These are phyloP conservation scores for Pythium insidiosum DNA, from an alignment of 352 stramenopile species.

Conservation along the genomic window DNA sequence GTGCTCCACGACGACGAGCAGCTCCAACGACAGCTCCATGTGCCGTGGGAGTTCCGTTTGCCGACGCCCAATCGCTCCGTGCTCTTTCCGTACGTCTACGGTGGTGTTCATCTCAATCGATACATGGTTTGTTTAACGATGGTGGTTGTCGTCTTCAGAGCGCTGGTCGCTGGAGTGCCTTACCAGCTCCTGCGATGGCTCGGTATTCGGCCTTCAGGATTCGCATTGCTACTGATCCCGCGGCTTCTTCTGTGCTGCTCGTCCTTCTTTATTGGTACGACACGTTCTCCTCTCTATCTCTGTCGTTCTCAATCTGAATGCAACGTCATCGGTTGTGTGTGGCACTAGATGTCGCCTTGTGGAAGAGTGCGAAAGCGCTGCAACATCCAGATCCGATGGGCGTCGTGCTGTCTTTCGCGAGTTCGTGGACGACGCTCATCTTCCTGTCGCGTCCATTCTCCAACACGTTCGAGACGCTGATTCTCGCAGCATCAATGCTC, in stretches of 20 bases:
- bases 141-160: conserved; percentile 19
- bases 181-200: conserved; percentile 37
- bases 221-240: conserved; percentile 40
- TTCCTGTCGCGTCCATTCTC: conserved; percentile 72
- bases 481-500: conserved; percentile 48
- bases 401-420: conserved; percentile 47
- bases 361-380: conserved; percentile 23
- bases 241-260: conserved; percentile 46
- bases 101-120: background rate
- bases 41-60: conserved; percentile 73
- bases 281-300: background rate
- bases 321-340: no score
- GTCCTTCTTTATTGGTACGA: conserved; percentile 46
- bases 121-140: background rate
- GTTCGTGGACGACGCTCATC: conserved; percentile 58
- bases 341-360: conserved; percentile 33
- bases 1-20: conserved; percentile 15
- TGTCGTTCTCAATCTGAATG: no score
- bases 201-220: conserved; percentile 26
- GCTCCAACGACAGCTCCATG: conserved; percentile 22
- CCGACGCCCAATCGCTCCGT: conserved; percentile 61
- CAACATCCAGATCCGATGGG: conserved; percentile 8
- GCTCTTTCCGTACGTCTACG: conserved; percentile 51
- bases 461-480: conserved; percentile 65
- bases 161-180: conserved; percentile 34